These are phyloP conservation scores for Alternaria burnsii DNA, from an alignment of 2,329 filamentous ascomycete species.

Conservation along the genomic window DNA sequence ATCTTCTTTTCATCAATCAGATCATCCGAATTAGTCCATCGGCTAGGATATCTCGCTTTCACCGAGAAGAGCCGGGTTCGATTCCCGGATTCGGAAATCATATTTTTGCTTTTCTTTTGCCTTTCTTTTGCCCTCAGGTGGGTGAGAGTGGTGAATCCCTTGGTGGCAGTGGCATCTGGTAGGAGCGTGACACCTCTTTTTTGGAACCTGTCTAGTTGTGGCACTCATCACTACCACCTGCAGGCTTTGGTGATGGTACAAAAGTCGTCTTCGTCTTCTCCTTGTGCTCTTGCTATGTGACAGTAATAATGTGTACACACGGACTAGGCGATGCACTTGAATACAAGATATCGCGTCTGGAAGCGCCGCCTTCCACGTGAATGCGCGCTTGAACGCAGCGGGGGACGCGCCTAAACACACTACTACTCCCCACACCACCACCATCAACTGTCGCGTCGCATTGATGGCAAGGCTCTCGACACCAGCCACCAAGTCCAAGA, in stretches of 20 bases:
- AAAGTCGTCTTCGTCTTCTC: neutral
- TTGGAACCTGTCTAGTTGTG: neutral
- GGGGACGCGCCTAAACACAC: neutral
- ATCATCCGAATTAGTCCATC: constrained; percentile 14
- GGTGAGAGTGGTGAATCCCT: too few relatives aligned
- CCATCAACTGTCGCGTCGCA: neutral
- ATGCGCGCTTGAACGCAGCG: neutral
- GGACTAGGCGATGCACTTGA: neutral
- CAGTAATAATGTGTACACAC: neutral
- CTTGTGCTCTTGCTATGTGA: neutral
- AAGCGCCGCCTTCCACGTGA: constrained; percentile 2
- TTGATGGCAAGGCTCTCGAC: constrained; percentile 11
- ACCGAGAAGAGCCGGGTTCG: constrained; percentile 19
- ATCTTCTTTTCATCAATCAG: neutral
- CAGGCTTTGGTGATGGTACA: neutral
- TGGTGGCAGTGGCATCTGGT: too few relatives aligned
- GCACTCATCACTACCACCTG: neutral
- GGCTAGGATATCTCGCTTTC: constrained; percentile 21
- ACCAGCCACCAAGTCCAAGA: constrained; percentile 1
- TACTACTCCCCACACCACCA: neutral
- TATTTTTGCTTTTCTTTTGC: neutral
- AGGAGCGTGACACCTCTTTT: neutral
- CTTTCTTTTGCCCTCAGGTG: too few relatives aligned
- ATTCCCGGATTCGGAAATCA: neutral
- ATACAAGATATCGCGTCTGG: neutral